Evolutionary conservation across 2,329 filamentous ascomycete species (phyloP).

Genomic region (Sclerotinia trifoliorum): DNA sequence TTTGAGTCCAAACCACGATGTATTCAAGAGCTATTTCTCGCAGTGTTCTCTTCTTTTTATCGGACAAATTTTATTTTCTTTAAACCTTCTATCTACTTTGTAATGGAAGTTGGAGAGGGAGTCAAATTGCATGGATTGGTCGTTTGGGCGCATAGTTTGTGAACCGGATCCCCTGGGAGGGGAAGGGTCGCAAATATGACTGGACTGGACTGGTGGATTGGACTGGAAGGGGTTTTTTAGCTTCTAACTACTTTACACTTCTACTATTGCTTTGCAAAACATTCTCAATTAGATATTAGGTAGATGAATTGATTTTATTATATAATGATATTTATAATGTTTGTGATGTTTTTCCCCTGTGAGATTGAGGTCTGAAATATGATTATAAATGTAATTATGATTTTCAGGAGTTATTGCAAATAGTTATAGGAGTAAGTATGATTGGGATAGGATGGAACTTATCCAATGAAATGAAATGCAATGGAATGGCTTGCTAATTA

Average conservation of each 20-base stretch:
- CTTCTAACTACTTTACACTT: slow-evolving; percentile 5
- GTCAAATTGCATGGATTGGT: slow-evolving; percentile 41
- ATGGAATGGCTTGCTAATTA: too few relatives aligned
- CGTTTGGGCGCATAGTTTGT: slow-evolving; percentile 39
- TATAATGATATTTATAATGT: not conserved
- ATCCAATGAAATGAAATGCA: too few relatives aligned
- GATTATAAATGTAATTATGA: not conserved
- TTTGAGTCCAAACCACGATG: slow-evolving; percentile 30
- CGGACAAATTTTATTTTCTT: not conserved
- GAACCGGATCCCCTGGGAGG: slow-evolving; percentile 17
- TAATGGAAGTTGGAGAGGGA: slow-evolving; percentile 28
- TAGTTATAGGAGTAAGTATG: too few relatives aligned
- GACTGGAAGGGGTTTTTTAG: not conserved
- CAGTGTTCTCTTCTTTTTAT: slow-evolving; percentile 23
- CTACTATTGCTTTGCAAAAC: slow-evolving; percentile 6
- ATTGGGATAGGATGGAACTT: too few relatives aligned
- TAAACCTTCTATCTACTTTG: slow-evolving; percentile 16
- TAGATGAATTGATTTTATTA: slow-evolving; percentile 5
- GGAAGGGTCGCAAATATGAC: slow-evolving; percentile 16
- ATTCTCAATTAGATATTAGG: slow-evolving; percentile 15
- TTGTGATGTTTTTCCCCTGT: not conserved
- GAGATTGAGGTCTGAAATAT: too few relatives aligned
- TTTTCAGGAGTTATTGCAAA: too few relatives aligned
- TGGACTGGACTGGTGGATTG: slow-evolving; percentile 14
- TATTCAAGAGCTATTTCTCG: slow-evolving; percentile 25